Evolutionary conservation across 1,139 yeast species (phyloP).

Genomic region (Geotrichum histeridarum): DNA sequence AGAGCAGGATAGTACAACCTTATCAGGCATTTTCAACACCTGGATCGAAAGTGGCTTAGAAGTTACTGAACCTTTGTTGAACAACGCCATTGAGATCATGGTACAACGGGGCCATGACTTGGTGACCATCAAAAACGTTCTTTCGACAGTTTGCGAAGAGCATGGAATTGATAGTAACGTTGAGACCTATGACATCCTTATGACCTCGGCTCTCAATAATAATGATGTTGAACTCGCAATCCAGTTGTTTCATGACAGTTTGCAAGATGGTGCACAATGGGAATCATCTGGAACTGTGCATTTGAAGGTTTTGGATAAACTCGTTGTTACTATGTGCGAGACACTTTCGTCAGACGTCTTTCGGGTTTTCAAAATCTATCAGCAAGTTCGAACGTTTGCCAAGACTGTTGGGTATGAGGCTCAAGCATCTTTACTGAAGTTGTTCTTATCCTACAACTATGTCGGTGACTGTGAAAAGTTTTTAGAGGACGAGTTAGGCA

Average conservation of each 20-base stretch:
- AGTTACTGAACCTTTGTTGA: slow-evolving; percentile 13
- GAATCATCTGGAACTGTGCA: slow-evolving; percentile 36
- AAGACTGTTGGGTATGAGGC: slow-evolving; percentile 42
- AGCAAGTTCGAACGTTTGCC: slow-evolving; percentile 39
- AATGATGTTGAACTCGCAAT: slow-evolving; percentile 34
- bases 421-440: slow-evolving; percentile 45
- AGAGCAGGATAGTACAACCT: not conserved
- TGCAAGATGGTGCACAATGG: slow-evolving; percentile 45
- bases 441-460: slow-evolving; percentile 47
- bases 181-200: slow-evolving; percentile 15
- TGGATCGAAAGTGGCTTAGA: slow-evolving; percentile 1
- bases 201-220: slow-evolving; percentile 11
- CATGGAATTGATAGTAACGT: slow-evolving; percentile 13
- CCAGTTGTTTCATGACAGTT: slow-evolving; percentile 38
- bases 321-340: slow-evolving; percentile 32
- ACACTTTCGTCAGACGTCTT: slow-evolving; percentile 29
- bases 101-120: slow-evolving; percentile 3
- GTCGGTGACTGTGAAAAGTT: slow-evolving; percentile 58
- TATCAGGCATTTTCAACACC: slow-evolving; percentile 1
- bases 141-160: slow-evolving; percentile 8
- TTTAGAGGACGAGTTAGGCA: slow-evolving; percentile 52
- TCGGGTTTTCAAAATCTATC: slow-evolving; percentile 32
- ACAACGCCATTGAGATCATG: slow-evolving; percentile 18
- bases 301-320: slow-evolving; percentile 34
- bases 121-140: slow-evolving; percentile 6